These are phyloP conservation scores for Lentithecium fluviatile DNA, from an alignment of 495 filamentous ascomycete species.

Conservation along the genomic window DNA sequence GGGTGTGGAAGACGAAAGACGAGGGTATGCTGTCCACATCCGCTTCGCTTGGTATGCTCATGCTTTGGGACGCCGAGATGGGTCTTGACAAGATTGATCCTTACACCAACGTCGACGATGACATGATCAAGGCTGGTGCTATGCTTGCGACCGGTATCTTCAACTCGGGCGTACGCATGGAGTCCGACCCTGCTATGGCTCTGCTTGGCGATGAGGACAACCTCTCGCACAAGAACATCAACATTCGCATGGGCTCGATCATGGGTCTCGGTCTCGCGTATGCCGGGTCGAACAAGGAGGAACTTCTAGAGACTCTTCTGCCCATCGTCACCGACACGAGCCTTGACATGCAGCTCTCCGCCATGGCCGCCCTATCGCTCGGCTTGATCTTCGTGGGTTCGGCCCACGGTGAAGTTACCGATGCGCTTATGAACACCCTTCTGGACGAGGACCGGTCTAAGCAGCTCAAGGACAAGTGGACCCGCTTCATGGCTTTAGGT, in stretches of 20 bases:
- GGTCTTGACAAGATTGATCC: slow-evolving; percentile 90
- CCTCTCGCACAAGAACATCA: slow-evolving; percentile 69
- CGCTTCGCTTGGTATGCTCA: slow-evolving; percentile 83
- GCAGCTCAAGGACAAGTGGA: slow-evolving; percentile 96
- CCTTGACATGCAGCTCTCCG: slow-evolving; percentile 89
- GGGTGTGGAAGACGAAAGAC: slow-evolving; percentile 99
- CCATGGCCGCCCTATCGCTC: slow-evolving; percentile 89
- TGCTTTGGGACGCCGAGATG: slow-evolving; percentile 86
- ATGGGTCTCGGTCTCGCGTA: slow-evolving; percentile 96
- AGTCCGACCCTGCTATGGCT: slow-evolving; percentile 83
- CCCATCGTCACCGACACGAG: slow-evolving; percentile 81
- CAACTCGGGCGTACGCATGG: slow-evolving; percentile 83
- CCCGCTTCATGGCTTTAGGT: slow-evolving; percentile 90
- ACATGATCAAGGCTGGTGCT: slow-evolving; percentile 85
- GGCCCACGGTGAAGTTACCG: slow-evolving; percentile 79
- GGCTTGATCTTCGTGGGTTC: slow-evolving; percentile 93
- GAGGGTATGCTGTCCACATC: slow-evolving; percentile 96
- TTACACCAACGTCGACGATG: slow-evolving; percentile 80
- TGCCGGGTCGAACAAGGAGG: slow-evolving; percentile 86
- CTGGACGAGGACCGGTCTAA: slow-evolving; percentile 84
- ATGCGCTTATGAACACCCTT: slow-evolving; percentile 84
- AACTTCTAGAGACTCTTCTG: slow-evolving; percentile 73
- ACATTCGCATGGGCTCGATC: slow-evolving; percentile 75
- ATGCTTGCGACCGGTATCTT: slow-evolving; percentile 88
- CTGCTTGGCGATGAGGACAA: slow-evolving; percentile 76